These are phyloP conservation scores for Galerina marginata DNA, from an alignment of 768 basidiomycete genomes.

Conservation along the genomic window DNA sequence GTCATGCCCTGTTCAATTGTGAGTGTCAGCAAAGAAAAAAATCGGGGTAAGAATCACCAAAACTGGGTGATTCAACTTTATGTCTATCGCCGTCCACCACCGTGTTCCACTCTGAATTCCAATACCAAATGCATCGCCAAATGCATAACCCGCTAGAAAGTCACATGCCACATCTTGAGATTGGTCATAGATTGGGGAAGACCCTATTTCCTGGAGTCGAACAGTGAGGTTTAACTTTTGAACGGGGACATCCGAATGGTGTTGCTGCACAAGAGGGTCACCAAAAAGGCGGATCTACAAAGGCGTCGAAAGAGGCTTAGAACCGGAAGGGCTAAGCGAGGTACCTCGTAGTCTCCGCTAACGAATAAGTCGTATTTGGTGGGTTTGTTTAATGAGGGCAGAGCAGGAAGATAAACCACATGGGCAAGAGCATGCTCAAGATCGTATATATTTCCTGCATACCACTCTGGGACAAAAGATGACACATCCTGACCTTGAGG, in stretches of 20 bases:
- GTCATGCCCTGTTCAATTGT: conserved; percentile 31
- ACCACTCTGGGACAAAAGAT: conserved; percentile 58
- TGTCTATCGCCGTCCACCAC: conserved; percentile 58
- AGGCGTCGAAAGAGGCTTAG: conserved; percentile 6
- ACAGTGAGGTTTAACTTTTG: conserved; percentile 61
- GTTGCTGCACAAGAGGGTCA: conserved; percentile 54
- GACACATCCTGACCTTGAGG: conserved; percentile 38
- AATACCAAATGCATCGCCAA: conserved; percentile 74
- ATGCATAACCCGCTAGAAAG: conserved; percentile 76
- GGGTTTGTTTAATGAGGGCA: conserved; percentile 44
- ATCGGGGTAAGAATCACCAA: conserved; percentile 16
- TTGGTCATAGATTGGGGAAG: conserved; percentile 44
- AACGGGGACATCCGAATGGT: conserved; percentile 48
- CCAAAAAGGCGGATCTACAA: conserved; percentile 82
- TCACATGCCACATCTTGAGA: conserved; percentile 66
- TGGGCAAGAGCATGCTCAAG: conserved; percentile 59
- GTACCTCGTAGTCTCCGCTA: conserved; percentile 84
- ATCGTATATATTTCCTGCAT: conserved; percentile 86
- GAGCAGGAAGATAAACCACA: conserved; percentile 52
- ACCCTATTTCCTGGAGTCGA: conserved; percentile 38
- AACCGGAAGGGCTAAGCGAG: conserved; percentile 2
- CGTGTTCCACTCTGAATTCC: conserved; percentile 57
- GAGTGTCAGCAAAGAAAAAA: background rate
- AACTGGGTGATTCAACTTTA: conserved; percentile 16
- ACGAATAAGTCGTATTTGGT: conserved; percentile 73